These are phyloP conservation scores for Cladosporium cucumerinum DNA, from an alignment of 2,329 filamentous ascomycete species.

Conservation along the genomic window DNA sequence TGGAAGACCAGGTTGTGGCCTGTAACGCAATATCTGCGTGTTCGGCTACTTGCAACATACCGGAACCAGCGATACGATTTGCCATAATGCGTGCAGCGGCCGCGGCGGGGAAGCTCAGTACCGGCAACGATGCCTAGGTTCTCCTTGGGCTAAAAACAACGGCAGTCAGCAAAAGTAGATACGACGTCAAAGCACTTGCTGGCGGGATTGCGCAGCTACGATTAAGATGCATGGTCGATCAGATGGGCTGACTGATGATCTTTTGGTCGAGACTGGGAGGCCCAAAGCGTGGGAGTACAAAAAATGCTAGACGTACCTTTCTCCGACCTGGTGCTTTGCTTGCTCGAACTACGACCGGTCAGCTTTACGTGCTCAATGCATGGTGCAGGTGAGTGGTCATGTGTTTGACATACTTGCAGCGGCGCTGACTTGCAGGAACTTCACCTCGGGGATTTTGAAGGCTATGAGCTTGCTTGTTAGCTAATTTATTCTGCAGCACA, in stretches of 20 bases:
- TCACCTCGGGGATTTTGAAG: conserved; percentile 73
- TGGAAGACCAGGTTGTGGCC: neutral
- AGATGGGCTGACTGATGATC: neutral
- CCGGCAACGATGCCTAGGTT: conserved; percentile 54
- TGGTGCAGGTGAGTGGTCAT: neutral
- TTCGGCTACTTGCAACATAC: conserved; percentile 31
- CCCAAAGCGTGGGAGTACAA: conserved; percentile 22
- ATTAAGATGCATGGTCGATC: neutral
- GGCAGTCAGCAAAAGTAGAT: conserved; percentile 2
- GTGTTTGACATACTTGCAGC: conserved; percentile 37
- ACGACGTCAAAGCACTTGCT: neutral
- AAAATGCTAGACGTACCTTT: conserved; percentile 18
- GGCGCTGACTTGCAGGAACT: conserved; percentile 67
- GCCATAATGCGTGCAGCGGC: conserved; percentile 53
- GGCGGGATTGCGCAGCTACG: neutral
- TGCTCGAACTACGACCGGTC: conserved; percentile 11
- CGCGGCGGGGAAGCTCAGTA: conserved; percentile 52
- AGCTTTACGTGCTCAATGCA: neutral
- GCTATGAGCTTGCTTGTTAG: conserved; percentile 34
- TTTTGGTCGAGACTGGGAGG: neutral
- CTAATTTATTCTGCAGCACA: neutral
- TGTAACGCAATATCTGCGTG: conserved; percentile 5
- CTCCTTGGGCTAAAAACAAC: conserved; percentile 43
- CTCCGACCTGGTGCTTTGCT: conserved; percentile 15
- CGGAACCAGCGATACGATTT: conserved; percentile 53